These are phyloP conservation scores for Aphanocladium album DNA, from an alignment of 2,329 filamentous ascomycete genomes.

Conservation along the genomic window DNA sequence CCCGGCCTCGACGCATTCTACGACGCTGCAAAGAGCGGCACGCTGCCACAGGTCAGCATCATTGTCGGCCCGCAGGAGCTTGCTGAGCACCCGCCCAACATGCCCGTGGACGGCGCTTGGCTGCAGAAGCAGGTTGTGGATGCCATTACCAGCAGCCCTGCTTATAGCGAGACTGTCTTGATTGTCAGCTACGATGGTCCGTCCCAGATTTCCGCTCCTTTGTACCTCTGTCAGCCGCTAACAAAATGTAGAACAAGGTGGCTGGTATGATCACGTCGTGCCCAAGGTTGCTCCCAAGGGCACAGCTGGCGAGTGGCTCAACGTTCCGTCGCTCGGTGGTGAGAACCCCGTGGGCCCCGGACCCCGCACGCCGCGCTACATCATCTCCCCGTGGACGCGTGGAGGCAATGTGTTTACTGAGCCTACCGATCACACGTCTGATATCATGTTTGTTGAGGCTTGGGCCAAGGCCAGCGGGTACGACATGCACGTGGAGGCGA, in stretches of 20 bases:
- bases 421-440: slow-evolving; percentile 47
- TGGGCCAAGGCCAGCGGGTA: slow-evolving; percentile 32
- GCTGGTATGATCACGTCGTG: slow-evolving; percentile 48
- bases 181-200: slow-evolving; percentile 44
- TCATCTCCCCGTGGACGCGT: slow-evolving; percentile 50
- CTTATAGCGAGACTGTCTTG: slow-evolving; percentile 44
- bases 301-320: slow-evolving; percentile 47
- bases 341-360: slow-evolving; percentile 25
- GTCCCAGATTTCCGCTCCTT: background rate
- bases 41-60: slow-evolving; percentile 45
- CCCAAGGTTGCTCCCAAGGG: slow-evolving; percentile 42
- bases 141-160: slow-evolving; percentile 41
- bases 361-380: slow-evolving; percentile 46
- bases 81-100: slow-evolving; percentile 48
- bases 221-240: background rate
- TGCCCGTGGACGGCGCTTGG: slow-evolving; percentile 50
- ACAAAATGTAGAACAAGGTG: slow-evolving; percentile 37
- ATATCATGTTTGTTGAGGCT: slow-evolving; percentile 47
- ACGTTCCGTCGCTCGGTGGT: slow-evolving; percentile 31
- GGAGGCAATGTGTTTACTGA: slow-evolving; percentile 50
- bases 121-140: slow-evolving; percentile 49
- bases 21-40: slow-evolving; percentile 41
- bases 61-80: slow-evolving; percentile 52
- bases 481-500: slow-evolving; percentile 21
- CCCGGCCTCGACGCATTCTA: slow-evolving; percentile 45